Evolutionary conservation across 1,284 basidiomycete species (phyloP), one percentile per base, ranked within the genome.

Genomic region (Cerioporus squamosus): DNA sequence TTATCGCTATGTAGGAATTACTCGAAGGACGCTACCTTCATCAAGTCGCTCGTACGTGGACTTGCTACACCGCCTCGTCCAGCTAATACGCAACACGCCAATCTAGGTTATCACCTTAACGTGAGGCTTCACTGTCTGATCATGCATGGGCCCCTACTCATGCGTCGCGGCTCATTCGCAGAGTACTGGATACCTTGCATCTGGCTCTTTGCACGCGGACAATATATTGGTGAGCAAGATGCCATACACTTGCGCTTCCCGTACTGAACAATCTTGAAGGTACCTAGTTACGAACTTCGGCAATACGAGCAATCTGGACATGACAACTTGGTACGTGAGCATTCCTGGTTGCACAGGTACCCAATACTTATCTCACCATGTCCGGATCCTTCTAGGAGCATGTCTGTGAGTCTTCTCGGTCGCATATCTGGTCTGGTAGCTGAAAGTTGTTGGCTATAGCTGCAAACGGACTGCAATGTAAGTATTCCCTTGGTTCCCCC

Each of bases 391-490:
- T 23, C 12, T 33, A 70, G 68, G 70, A 71, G 66, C 45, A 69
- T 72, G 70, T 67, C 65, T 20, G 71, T 68, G 17, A 52, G 50
- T 46, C 17, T 29, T 33, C 18, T 29, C 10, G 39, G 49, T 18
- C 14, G 17, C 31, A 7, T 15, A 24, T 23, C 31, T 38, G n/a
- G 7, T 20, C 38, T 31, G 20, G 17, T 23, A 15, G 12, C 23
- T 18, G 20, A 12, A 43, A 17, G n/a, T 36, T 33, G 26, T 4
- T 33, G 44, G 24, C n/a, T 26, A 14, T 26, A 72, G 69, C 44
- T 71, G 6, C 70, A 70, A 65, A 68, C 70, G 42, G 71, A 72
- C 49, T 70, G 65, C 54, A 73, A 72, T 44, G 72, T 73, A 31
- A 43, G 70, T 51, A 14, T 10, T 24, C 14, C 2, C 36, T n/a